Percentiles rank a stretch among this genome's conserved stretches.
Conservation (phyloP, 139 green algal species). For the Zygnema circumcarinatum region DNA sequence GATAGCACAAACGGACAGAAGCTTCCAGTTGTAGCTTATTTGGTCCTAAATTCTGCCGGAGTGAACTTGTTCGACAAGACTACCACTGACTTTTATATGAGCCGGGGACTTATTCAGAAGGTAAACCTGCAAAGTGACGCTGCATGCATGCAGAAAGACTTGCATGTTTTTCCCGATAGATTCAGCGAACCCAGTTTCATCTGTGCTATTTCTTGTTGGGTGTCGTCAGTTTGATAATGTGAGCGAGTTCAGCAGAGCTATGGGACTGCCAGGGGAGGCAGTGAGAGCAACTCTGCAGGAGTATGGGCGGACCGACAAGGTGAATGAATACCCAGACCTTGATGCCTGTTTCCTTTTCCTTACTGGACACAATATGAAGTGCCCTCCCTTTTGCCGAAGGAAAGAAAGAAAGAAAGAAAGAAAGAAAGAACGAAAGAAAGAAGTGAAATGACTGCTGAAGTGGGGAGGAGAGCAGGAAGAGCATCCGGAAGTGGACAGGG, state of each 20-base stretch:
- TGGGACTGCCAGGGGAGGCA: background rate
- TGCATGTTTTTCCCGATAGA: too few relatives aligned
- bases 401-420: too few relatives aligned
- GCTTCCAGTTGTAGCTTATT: conserved; percentile 31
- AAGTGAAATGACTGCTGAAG: too few relatives aligned
- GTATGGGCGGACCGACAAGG: background rate
- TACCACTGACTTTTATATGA: conserved; percentile 44
- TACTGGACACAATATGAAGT: too few relatives aligned
- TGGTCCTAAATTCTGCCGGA: conserved; percentile 35
- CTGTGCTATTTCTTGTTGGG: background rate
- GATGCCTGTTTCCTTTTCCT: too few relatives aligned
- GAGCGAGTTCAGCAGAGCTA: background rate
- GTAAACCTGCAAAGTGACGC: conserved; percentile 11
- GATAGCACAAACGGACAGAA: background rate
- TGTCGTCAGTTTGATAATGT: conserved; percentile 16
- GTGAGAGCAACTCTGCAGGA: conserved; percentile 10
- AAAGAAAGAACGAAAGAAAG: too few relatives aligned
- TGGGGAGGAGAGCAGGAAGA: background rate
- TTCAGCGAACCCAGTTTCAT: too few relatives aligned
- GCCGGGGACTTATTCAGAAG: conserved; percentile 48
- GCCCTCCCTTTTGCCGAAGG: too few relatives aligned
- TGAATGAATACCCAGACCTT: too few relatives aligned
- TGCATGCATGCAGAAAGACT: conserved; percentile 1
- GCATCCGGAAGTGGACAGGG: background rate
- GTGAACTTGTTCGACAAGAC: conserved; percentile 31